Evolutionary conservation across 2,329 filamentous ascomycete species (phyloP).

Genomic region (Fusarium domesticum): DNA sequence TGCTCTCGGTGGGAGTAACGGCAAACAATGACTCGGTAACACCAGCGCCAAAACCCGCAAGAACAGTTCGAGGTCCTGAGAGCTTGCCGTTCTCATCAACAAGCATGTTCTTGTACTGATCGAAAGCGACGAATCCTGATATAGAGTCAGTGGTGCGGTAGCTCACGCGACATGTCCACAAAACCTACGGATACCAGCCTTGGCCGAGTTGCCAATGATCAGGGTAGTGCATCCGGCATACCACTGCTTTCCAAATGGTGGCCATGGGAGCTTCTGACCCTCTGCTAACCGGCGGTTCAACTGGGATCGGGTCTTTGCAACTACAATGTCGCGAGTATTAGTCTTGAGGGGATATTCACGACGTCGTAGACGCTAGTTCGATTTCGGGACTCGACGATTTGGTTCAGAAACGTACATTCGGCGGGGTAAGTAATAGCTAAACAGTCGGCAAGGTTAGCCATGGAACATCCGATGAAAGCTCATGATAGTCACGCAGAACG

Average conservation of each 20-base stretch:
- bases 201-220: conserved; percentile 94
- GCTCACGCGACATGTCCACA: not conserved
- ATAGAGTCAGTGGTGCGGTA: conserved; percentile 7
- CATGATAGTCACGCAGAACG: not conserved
- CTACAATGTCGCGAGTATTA: conserved; percentile 39
- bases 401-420: conserved; percentile 62
- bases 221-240: conserved; percentile 97
- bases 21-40: conserved; percentile 91
- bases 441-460: conserved; percentile 12
- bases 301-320: conserved; percentile 93
- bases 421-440: conserved; percentile 85
- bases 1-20: conserved; percentile 95
- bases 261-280: conserved; percentile 88
- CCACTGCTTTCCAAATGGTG: conserved; percentile 90
- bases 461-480: conserved; percentile 1
- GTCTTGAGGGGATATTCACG: not conserved
- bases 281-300: conserved; percentile 81
- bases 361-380: not conserved
- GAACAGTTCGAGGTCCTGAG: conserved; percentile 83
- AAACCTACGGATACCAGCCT: conserved; percentile 83
- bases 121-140: conserved; percentile 80
- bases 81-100: conserved; percentile 83
- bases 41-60: conserved; percentile 91
- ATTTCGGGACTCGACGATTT: conserved; percentile 6
- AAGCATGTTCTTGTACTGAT: conserved; percentile 84